phyloP scores from a whole-genome alignment of 768 basidiomycete genomes.

The Kwoniella mangroviensis region DNA sequence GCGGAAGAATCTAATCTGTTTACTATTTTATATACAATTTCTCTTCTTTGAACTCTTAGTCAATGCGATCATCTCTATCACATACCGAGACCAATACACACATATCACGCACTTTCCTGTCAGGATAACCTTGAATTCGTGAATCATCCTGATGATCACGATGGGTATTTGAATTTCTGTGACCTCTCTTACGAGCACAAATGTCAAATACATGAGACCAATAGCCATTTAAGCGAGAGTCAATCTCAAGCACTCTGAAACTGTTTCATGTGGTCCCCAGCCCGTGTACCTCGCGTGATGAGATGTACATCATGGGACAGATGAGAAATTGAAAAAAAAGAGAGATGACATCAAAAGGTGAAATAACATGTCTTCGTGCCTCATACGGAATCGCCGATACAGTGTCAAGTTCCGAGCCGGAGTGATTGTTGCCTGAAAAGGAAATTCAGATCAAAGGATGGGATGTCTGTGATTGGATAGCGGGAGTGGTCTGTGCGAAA shows the following conservation, averaged over 20 bases:
- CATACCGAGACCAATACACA: neutral
- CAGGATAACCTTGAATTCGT: too few relatives aligned
- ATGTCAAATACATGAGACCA: neutral
- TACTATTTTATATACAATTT: neutral
- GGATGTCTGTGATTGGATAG: neutral
- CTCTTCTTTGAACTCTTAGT: neutral
- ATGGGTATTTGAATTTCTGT: neutral
- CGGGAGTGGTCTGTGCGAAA: neutral
- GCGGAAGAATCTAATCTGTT: neutral
- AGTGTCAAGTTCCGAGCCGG: neutral
- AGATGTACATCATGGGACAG: neutral
- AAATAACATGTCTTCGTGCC: slow-evolving; percentile 2
- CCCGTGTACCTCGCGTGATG: neutral
- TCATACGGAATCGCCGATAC: slow-evolving; percentile 7
- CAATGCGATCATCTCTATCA: neutral
- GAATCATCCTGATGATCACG: neutral
- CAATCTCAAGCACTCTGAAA: neutral
- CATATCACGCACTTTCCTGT: too few relatives aligned
- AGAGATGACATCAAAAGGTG: neutral
- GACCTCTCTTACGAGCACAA: neutral
- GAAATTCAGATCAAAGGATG: neutral
- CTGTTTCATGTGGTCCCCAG: neutral
- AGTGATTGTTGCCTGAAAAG: neutral
- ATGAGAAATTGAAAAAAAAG: neutral
- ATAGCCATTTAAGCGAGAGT: neutral